Base-by-base conservation (phyloP, 345 rosid species). In the Melaleuca alternifolia region DNA sequence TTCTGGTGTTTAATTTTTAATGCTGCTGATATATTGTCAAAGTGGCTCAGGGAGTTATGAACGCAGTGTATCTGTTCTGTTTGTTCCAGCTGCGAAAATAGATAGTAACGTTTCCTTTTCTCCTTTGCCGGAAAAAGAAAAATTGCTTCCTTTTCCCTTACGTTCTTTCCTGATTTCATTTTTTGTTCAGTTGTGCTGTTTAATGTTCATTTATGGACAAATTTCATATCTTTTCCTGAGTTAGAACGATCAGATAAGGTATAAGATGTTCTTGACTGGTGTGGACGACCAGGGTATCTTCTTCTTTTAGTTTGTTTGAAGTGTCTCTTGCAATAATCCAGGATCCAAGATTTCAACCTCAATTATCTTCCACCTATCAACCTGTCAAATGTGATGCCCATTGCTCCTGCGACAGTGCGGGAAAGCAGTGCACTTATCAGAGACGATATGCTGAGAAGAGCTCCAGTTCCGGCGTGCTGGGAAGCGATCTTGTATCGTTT, bases 381-480 rank as follows among this genome's bases (percentile, higher is more conserved):
- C 93, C 98, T 20, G 92, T 94, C 23, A 94, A 93, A 88, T 97
- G 99, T 92, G 93, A 92, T 89, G 65, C 91, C 81, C 96, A 95
- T 33, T 97, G 99, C 91, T 88, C 50, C 84, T 97, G 98, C 79
- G 97, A 96, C 37, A 54, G 85, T 62, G 88, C 92, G 18, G 93
- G 85, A 89, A 92, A 37, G 84, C 94, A 93, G 84, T 97, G 98
- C 83, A 88, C 93, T 51, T 97, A 97, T 83, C 98, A 94, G 91
- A 93, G 97, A 86, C 96, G 94, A 44, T 96, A 96, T 50, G 99
- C 98, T 62, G 99, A 97, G 87, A 91, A 93, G 93, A 97, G 99
- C 87, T 89, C 93, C 84, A 97, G 98, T 87, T 95, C 93, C 24
- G 99, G 99, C 83, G 91, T 95, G 12, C 98, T 97, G 54, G 95